phyloP scores from a whole-genome alignment of 257 asterid genomes.

The Solanum ahanhuiri region DNA sequence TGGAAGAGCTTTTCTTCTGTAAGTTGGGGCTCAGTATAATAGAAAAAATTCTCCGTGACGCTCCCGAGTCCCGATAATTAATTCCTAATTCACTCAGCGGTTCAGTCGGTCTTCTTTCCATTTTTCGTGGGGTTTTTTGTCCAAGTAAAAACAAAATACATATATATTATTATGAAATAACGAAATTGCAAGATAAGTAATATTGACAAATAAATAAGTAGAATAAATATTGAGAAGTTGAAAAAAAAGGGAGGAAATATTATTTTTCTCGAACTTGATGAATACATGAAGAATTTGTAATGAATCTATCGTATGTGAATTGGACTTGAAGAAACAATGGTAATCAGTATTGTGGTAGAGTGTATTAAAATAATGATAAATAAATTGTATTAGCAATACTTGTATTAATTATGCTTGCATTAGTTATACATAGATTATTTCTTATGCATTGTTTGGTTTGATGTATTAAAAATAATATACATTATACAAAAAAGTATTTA shows the following conservation, averaged over 20 bases:
- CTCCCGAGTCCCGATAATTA: too few species aligned
- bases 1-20: neutral
- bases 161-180: neutral
- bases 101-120: too few species aligned
- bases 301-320: neutral
- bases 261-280: neutral
- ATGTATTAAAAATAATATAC: too few species aligned
- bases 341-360: neutral
- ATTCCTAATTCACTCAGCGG: neutral
- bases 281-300: neutral
- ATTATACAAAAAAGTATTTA: too few species aligned
- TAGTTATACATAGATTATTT: too few species aligned
- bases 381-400: too few species aligned
- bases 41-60: neutral
- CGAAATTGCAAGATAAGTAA: neutral
- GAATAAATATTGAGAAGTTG: neutral
- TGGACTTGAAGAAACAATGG: fast-evolving
- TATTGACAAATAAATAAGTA: neutral
- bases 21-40: neutral
- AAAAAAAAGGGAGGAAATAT: neutral
- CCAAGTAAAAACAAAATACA: neutral
- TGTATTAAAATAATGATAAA: too few species aligned
- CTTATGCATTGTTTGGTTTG: too few species aligned
- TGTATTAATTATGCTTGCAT: too few species aligned
- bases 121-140: neutral